Conservation (phyloP, 305 asterid genomes). For the Solanum hybrid region DNA sequence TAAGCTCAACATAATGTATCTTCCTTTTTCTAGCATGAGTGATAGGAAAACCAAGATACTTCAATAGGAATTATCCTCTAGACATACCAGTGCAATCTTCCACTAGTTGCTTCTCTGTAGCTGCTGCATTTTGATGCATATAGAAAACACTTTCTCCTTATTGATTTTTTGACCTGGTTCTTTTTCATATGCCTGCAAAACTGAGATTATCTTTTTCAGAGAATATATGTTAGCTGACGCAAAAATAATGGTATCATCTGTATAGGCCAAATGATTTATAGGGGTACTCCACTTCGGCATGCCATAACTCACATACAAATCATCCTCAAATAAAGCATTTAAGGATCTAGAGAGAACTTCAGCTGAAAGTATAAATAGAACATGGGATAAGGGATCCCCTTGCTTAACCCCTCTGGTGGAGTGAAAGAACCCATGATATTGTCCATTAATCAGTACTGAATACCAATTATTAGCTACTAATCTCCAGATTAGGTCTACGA, state of each 20-base stretch:
- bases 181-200: background rate
- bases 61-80: background rate
- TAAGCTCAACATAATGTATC: background rate
- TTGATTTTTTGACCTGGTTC: background rate
- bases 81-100: background rate
- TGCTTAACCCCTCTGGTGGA: background rate
- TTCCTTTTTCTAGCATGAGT: background rate
- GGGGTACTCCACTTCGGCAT: background rate
- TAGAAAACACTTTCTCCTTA: background rate
- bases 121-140: background rate
- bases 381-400: background rate
- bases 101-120: background rate
- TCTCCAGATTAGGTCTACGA: background rate
- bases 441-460: background rate
- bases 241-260: background rate
- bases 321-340: background rate
- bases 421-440: background rate
- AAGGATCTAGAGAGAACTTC: background rate
- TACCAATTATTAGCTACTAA: background rate
- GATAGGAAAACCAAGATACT: background rate
- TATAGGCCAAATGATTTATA: background rate
- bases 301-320: background rate
- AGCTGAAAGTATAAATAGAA: too few relatives aligned
- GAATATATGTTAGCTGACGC: background rate
- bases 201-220: background rate